Percentiles rank a stretch among this genome's conserved stretches.
These are phyloP conservation scores for Datisca glomerata DNA, from an alignment of 306 rosid genomes.

Conservation along the genomic window DNA sequence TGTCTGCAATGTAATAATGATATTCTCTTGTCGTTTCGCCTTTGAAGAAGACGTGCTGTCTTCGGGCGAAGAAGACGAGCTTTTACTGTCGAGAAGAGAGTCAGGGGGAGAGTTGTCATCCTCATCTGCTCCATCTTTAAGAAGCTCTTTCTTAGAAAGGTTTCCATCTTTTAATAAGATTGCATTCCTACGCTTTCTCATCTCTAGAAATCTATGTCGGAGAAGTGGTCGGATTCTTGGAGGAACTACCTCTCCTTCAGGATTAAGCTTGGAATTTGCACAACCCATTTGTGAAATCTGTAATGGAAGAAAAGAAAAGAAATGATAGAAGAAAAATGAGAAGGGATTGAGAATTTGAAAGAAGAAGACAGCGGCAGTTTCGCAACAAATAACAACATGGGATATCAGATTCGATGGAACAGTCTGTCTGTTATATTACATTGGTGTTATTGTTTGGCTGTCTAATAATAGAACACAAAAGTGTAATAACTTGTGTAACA, in stretches of 20 bases:
- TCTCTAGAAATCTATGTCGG: conserved; percentile 16
- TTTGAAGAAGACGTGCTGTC: conserved; percentile 6
- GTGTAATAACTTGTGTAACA: no score
- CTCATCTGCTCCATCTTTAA: conserved; percentile 19
- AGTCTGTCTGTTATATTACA: no score
- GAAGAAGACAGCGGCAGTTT: no score
- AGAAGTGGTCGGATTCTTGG: conserved; percentile 22
- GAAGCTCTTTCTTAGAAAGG: conserved; percentile 34
- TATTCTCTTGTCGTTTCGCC: conserved; percentile 5
- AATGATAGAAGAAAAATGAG: no score
- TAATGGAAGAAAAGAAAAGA: no score
- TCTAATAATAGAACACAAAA: no score
- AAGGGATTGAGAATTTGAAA: no score
- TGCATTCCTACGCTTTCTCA: conserved; percentile 13
- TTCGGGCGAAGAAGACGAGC: conserved; percentile 1
- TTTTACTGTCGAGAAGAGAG: conserved; percentile 3
- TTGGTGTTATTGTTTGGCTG: no score
- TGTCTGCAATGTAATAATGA: no score
- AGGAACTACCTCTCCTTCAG: conserved; percentile 22
- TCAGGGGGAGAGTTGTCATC: conserved; percentile 13
- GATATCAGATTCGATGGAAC: no score
- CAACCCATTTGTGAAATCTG: no score
- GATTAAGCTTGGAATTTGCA: conserved; percentile 33
- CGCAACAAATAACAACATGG: no score
- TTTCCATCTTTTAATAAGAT: conserved; percentile 4